Base-by-base conservation (phyloP, 352 stramenopile genomes). In the Phytophthora pini region DNA sequence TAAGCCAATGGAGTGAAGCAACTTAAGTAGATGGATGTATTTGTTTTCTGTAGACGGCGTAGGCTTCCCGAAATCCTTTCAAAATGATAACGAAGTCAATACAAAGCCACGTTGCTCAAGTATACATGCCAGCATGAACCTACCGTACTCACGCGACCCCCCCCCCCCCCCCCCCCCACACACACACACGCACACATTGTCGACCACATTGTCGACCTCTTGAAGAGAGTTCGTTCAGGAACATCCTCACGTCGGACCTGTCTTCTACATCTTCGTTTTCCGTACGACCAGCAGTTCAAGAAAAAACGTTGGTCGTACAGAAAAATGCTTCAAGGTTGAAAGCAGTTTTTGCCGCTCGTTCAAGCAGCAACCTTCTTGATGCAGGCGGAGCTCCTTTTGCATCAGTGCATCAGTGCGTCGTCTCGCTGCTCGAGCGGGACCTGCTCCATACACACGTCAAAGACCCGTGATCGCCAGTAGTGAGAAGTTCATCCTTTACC, bases 301-400 rank as follows among this genome's bases (percentile, higher is more conserved):
- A 27, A 40, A 58, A 45, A 22, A 12, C n/a, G 36, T 11, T 41
- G 32, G 48, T 59, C 61, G 47, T 39, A 70, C 54, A 65, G 54
- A 70, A 60, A 65, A 61, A 70, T 56, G 59, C 51, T 61, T 61
- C 59, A 68, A 50, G 5, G 3, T 20, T 48, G 43, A 38, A 13
- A 24, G n/a, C 15, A 43, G 38, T 22, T 43, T 43, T 43, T 43
- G 38, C 38, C 38, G 38, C 36, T 41, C 36, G 36, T 41, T 1
- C 17, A 20, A 4, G 24, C 24, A 26, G 24, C 24, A 26, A 26
- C 24, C 24, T 26, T 26, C 24, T 26, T 26, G 24, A 26, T 26
- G 24, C 24, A 26, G 4, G 46, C 41, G 26, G 26, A 17, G 26
- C 51, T 58, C 50, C 41, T 12, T 61, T 47, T 40, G 22, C 11